Base-by-base conservation (phyloP, 305 asterid genomes). In the Fraxinus dipetala region DNA sequence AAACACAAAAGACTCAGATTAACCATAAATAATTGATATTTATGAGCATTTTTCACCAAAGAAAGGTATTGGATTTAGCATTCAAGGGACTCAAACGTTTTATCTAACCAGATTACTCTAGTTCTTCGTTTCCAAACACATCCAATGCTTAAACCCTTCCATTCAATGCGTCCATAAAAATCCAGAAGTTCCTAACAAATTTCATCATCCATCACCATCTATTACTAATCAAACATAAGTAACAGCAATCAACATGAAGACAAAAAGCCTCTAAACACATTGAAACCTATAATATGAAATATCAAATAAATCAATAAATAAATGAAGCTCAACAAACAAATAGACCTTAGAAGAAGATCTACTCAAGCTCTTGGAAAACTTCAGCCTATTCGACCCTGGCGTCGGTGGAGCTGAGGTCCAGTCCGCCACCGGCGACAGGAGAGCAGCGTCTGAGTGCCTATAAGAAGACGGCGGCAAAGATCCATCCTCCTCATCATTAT, bases 311-410 rank as follows among this genome's bases (percentile, higher is more conserved):
- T n/a, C n/a, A n/a, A n/a, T n/a, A n/a, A n/a, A n/a, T n/a, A n/a
- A n/a, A n/a, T n/a, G n/a, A n/a, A n/a, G n/a, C n/a, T n/a, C n/a
- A n/a, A n/a, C n/a, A n/a, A n/a, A n/a, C n/a, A n/a, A n/a, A n/a
- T n/a, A n/a, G 11, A 96, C 99, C 99, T 93, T 94, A 61, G 99
- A 95, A 87, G 98, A 92, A 90, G 93, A 91, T 90, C 96, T 89
- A 83, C 93, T 90, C 87, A 93, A 91, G 87, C 98, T 96, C 87
- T 88, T 93, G 76, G 97, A 93, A 40, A 92, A 85, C 87, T 87
- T 93, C 75, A 88, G 87, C 80, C 80, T 90, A 76, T 81, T 84
- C 4, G 98, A 88, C 76, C 81, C 86, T 1, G 94, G 94, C 24
- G 95, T 86, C 5, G 92, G 79, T 79, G 96, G 93, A 83, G 90